Percentiles rank a stretch among this genome's conserved stretches.
phyloP scores from a whole-genome alignment of 371 early-diverging fungal species.

The Rhizomucor miehei region DNA sequence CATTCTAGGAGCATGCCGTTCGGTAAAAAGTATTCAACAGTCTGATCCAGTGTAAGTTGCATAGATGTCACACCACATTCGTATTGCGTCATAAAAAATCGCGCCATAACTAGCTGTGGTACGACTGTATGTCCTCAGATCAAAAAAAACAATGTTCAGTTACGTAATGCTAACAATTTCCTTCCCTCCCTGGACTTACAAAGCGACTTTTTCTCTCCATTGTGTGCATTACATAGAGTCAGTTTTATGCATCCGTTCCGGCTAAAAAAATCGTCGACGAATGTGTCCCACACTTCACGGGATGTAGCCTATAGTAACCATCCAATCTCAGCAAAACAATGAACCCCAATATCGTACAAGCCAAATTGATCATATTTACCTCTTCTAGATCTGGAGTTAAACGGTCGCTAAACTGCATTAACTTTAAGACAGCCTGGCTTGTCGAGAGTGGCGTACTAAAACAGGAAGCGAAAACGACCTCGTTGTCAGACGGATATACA shows the following conservation, averaged over 20 bases:
- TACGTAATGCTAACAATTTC: slow-evolving; percentile 2
- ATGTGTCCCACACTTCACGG: slow-evolving; percentile 32
- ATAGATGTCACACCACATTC: slow-evolving; percentile 35
- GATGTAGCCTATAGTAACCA: slow-evolving; percentile 18
- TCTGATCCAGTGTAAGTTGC: slow-evolving; percentile 40
- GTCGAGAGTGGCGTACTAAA: slow-evolving; percentile 7
- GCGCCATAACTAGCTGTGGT: slow-evolving; percentile 21
- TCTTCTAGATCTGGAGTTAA: slow-evolving; percentile 27
- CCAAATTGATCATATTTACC: too few relatives aligned
- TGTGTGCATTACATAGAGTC: slow-evolving; percentile 23
- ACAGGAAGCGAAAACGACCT: neutral
- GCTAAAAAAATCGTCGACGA: slow-evolving; percentile 36
- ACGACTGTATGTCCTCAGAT: slow-evolving; percentile 19
- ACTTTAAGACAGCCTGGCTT: slow-evolving; percentile 39
- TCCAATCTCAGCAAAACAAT: too few relatives aligned
- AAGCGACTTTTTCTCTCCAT: slow-evolving; percentile 19
- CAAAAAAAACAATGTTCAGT: neutral
- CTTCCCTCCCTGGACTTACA: slow-evolving; percentile 20
- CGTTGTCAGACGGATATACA: too few relatives aligned
- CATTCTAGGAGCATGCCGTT: slow-evolving; percentile 38
- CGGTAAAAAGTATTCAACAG: slow-evolving; percentile 37
- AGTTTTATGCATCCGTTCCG: slow-evolving; percentile 22
- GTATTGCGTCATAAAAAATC: slow-evolving; percentile 42
- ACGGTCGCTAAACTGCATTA: slow-evolving; percentile 44
- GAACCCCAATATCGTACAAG: too few relatives aligned